Conservation (phyloP, 768 basidiomycete genomes). For the Mycena epipterygia region DNA sequence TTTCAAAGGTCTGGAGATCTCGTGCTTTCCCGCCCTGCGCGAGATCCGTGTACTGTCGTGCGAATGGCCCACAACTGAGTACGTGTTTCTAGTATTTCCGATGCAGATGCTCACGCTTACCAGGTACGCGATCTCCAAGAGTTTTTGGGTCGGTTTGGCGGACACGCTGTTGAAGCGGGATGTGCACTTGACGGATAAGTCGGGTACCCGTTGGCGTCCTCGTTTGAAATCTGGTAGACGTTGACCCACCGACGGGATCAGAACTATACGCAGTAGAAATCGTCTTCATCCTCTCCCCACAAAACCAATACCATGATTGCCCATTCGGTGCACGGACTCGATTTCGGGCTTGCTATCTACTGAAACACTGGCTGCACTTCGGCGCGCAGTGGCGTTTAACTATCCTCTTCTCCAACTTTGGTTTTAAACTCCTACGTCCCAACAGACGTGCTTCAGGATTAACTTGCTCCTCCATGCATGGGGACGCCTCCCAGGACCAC, state of each 20-base stretch:
- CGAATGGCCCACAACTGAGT: not conserved
- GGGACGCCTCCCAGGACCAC: too few species aligned
- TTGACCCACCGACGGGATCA: too few species aligned
- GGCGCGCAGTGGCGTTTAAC: too few species aligned
- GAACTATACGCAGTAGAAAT: too few species aligned
- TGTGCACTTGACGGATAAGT: not conserved
- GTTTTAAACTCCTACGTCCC: too few species aligned
- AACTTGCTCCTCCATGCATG: too few species aligned
- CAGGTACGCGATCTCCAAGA: not conserved
- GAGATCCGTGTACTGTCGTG: not conserved
- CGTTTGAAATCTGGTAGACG: not conserved
- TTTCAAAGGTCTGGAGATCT: not conserved
- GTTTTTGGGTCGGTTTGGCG: not conserved
- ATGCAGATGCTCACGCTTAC: not conserved
- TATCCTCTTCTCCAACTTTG: too few species aligned
- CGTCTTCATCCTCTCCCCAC: too few species aligned
- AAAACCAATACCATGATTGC: too few species aligned
- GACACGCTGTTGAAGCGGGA: not conserved
- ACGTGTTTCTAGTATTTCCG: not conserved
- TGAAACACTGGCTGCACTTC: too few species aligned
- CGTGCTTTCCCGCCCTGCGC: not conserved
- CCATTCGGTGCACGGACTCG: not conserved
- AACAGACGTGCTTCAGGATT: too few species aligned
- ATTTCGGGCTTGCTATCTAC: too few species aligned
- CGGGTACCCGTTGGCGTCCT: not conserved